phyloP scores from a whole-genome alignment of 768 basidiomycete genomes.

The Mycena sanguinolenta region DNA sequence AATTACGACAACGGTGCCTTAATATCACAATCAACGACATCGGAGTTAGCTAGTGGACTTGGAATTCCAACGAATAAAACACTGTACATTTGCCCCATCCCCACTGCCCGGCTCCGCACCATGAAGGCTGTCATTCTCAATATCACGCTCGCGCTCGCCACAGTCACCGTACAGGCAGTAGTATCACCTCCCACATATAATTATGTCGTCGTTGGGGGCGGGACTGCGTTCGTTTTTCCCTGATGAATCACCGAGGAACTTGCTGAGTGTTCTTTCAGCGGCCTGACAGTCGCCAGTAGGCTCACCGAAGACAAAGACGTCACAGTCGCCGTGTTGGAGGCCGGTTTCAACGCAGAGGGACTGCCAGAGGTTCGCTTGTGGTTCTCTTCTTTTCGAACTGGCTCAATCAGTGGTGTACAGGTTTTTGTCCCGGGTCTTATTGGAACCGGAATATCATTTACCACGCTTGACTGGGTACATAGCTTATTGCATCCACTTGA shows the following conservation, averaged over 20 bases:
- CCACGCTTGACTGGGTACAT: slow-evolving; percentile 60
- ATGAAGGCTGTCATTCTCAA: slow-evolving; percentile 9
- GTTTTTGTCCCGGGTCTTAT: slow-evolving; percentile 49
- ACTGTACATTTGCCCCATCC: too few species aligned
- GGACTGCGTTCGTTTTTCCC: slow-evolving; percentile 43
- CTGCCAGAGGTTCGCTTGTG: slow-evolving; percentile 49
- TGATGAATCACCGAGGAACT: too few species aligned
- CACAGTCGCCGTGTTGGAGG: slow-evolving; percentile 53
- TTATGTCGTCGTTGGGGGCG: slow-evolving; percentile 52
- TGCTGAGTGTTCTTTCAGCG: slow-evolving; percentile 34
- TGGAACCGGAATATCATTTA: slow-evolving; percentile 46
- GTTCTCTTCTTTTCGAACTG: background rate
- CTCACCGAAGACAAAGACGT: slow-evolving; percentile 47
- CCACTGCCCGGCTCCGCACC: too few species aligned
- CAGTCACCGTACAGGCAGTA: background rate
- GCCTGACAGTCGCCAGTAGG: slow-evolving; percentile 51
- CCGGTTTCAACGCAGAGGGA: slow-evolving; percentile 53
- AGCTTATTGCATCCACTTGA: background rate
- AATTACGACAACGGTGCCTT: too few species aligned
- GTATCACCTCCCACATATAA: slow-evolving; percentile 38
- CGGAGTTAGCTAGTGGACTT: too few species aligned
- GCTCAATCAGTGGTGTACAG: slow-evolving; percentile 14
- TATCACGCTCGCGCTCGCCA: background rate
- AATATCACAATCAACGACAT: too few species aligned
- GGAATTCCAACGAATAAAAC: too few species aligned